These are phyloP conservation scores for Phaeosphaeriaceae sp. DNA, from an alignment of 2,329 filamentous ascomycete genomes.

Conservation along the genomic window DNA sequence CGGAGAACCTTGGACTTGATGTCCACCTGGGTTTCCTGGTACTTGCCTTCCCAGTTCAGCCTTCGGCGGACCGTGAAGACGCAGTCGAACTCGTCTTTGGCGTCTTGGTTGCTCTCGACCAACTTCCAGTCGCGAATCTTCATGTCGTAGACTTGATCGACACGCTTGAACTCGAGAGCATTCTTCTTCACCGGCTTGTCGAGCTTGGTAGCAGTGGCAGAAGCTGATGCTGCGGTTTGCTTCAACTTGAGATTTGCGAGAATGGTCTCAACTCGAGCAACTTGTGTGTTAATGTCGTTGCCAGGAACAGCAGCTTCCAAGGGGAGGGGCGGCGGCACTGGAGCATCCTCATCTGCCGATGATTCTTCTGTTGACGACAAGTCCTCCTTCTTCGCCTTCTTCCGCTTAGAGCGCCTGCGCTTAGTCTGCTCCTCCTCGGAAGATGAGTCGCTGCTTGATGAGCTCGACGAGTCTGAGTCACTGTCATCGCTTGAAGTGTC, in stretches of 20 bases:
- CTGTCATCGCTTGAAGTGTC: conserved; percentile 25
- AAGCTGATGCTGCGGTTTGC: conserved; percentile 19
- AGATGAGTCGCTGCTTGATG: conserved; percentile 20
- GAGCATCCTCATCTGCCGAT: conserved; percentile 15
- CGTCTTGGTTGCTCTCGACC: conserved; percentile 69
- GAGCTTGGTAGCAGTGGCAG: conserved; percentile 17
- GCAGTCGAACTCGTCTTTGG: conserved; percentile 76
- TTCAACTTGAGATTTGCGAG: conserved; percentile 22
- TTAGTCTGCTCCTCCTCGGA: conserved; percentile 23
- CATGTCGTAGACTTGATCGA: conserved; percentile 67
- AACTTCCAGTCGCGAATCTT: conserved; percentile 65
- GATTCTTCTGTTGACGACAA: conserved; percentile 13
- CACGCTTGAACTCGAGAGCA: conserved; percentile 70
- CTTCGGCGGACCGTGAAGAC: conserved; percentile 79
- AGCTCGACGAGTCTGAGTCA: conserved; percentile 18
- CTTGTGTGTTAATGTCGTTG: conserved; percentile 23
- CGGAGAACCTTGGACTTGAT: conserved; percentile 84
- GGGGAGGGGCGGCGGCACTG: conserved; percentile 4
- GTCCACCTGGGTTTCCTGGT: conserved; percentile 75
- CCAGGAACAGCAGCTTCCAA: conserved; percentile 7
- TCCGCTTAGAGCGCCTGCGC: conserved; percentile 27
- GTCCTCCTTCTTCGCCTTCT: conserved; percentile 15
- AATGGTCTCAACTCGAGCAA: conserved; percentile 18
- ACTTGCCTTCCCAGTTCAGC: conserved; percentile 86
- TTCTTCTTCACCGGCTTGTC: conserved; percentile 40